Base-by-base conservation (phyloP, 306 rosid genomes). In the Dryas octopetala region DNA sequence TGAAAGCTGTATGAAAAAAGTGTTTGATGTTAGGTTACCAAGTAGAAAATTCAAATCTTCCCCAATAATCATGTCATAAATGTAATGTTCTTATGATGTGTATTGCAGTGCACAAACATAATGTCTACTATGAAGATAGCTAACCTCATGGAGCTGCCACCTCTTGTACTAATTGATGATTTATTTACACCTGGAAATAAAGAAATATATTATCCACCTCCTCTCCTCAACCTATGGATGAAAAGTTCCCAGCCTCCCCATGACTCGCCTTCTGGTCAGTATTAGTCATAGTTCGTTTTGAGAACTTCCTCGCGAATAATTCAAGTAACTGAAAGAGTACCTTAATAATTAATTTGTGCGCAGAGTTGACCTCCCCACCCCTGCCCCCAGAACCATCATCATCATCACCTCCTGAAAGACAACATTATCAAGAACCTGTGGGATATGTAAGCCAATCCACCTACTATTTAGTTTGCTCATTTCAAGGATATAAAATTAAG, bases 131-230 rank as follows among this genome's bases (percentile, higher is more conserved):
- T 52, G 80, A 90, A 92, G 89, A 83, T 85, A 67, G 80, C 67
- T 54, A 74, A 81, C 82, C 91, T 91, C 81, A 87, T 90, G 96
- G 90, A 89, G 74, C 76, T 87, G 62, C 98, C 98, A 51, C 89
- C 91, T 12, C 71, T 80, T 74, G 89, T 81, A 73, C 80, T 95
- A 70, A 77, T 80, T 62, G 87, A 78, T 66, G 68, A 77, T 73
- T 85, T 86, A 86, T 87, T 83, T 71, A 66, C 79, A 63, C 77
- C 62, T 53, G 91, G 83, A 80, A 81, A 70, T 68, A 71, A 74
- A 70, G 80, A 82, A 75, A 66, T 88, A 75, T 83, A 92, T 85
- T 95, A 91, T 86, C 98, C 97, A 26, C 66, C 50, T 44, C 90
- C 91, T 73, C 78, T 90, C 66, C 78, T 95, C 49, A 86, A 92